Evolutionary conservation across 2,329 filamentous ascomycete species (phyloP), one percentile per base, ranked within the genome.

Genomic region (Helotiales sp.): DNA sequence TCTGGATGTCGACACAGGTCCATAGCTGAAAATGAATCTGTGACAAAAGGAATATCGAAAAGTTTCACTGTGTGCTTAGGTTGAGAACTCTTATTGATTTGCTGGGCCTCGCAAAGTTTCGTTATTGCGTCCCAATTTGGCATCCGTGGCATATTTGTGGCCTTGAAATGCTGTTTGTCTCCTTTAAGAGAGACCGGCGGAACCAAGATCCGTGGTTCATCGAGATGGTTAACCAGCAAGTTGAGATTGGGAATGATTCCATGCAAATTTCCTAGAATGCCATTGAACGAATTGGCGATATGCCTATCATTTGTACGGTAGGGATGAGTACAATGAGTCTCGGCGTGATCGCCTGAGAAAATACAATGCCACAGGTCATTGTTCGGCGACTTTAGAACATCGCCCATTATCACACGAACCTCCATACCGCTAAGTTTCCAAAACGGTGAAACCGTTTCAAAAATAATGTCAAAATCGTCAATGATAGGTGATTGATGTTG

Each of bases 1-100:
- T 55, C 52, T 2, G 52, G 24, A 40, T 55, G 52, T 22, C 15
- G 31, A 24, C 52, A 55, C 8, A 55, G 31, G 44, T 55, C 25
- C 10, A 49, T 55, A 9, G 31, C 31, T 10, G 42, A 40, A 12
- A 13, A 27, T 7, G 2, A 5, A 36, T 55, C 17, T 17, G 31
- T 19, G 5, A 52, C 49, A 24, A 52, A 52, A 15, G 22, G 13
- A 17, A 52, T 22, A 40, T 8, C 24, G 12, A 38, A 38, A 10
- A n/a, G 29, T 27, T 27, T 10, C 19, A 40, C 22, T 12, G 8
- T 15, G 8, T 42, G 12, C 12, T 19, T 19, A 13, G 3, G 9
- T 9, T 9, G 9, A 15, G 33, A 13, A 5, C 15, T 52, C 6
- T n/a, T 52, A 15, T 15, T n/a, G 13, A 12, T 38, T 15, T 27